Evolutionary conservation across 225 moss, liverwort and hornwort species (phyloP), one percentile per base, ranked within the genome.

Genomic region (Climacium dendroides): DNA sequence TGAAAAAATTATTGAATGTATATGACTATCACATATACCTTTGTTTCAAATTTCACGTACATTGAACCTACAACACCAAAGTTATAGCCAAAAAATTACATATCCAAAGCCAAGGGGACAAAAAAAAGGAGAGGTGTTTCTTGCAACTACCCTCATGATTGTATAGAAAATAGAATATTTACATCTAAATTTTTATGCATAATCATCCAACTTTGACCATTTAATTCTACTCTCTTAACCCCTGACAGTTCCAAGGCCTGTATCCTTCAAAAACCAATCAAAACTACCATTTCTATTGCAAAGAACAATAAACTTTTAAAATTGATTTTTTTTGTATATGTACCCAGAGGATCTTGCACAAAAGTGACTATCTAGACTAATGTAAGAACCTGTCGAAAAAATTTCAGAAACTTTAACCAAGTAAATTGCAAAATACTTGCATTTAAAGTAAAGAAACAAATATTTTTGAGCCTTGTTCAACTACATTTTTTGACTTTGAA

Each of bases 191-290:
- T 16, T 10, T 37, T 16, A 11, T 77, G 6, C 26, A 10, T 1
- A 55, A 25, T 25, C 4, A 25, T 25, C 10, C 9, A 14, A 54
- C 25, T 76, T 24, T 77, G 6, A 2, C n/a, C 25, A 54, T 54
- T 37, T 37, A 4, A 16, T n/a, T 37, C 15, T 1, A 16, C 1
- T 9, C 0, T 52, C 52, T 75, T 0, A 9, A 28, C 1, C 0
- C 0, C 5, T 41, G n/a, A 26, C 5, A 13, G 2, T 41, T 5
- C 9, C 1, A 5, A 25, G 13, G 15, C 0, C 43, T 16, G 43
- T 14, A 28, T 28, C 10, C 1, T 5, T 43, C 0, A 43, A 73
- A 16, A 10, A 30, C 0, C 0, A 18, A 10, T 30, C 10, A 18
- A 47, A 29, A 47, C 0, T 29, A 0, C 0, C 18, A 11, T 73